These are phyloP conservation scores for Blepharisma japonicum DNA, from an alignment of 73 alveolate species.

Conservation along the genomic window DNA sequence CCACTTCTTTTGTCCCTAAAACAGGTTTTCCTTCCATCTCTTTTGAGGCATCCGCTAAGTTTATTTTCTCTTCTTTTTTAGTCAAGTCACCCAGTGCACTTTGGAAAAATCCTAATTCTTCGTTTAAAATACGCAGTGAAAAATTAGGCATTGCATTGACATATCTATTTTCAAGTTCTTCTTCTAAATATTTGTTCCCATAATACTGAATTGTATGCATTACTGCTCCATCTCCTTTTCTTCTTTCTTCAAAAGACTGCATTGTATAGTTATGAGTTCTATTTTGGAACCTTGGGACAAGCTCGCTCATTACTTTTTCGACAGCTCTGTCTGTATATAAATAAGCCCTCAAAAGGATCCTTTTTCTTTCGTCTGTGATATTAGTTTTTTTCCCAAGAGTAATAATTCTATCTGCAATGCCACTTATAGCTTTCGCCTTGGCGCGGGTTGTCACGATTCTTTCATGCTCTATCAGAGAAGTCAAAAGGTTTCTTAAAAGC, in stretches of 20 bases:
- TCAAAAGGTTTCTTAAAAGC: constrained; percentile 42
- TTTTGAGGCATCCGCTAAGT: not conserved
- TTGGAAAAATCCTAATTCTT: constrained; percentile 7
- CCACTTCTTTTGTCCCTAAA: not conserved
- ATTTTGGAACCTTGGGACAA: constrained; percentile 34
- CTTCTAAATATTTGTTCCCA: constrained; percentile 27
- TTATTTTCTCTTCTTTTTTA: not conserved
- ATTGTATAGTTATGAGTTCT: constrained; percentile 6
- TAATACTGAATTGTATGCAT: constrained; percentile 20
- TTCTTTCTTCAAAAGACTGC: not conserved
- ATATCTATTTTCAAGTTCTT: not conserved
- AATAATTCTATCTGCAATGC: constrained; percentile 39
- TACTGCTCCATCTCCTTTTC: constrained; percentile 30
- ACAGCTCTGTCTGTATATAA: constrained; percentile 37
- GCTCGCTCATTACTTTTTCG: constrained; percentile 35
- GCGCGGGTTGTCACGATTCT: constrained; percentile 43
- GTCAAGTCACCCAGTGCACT: not conserved
- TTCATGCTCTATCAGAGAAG: constrained; percentile 36
- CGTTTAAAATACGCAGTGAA: not conserved
- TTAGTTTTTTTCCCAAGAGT: constrained; percentile 29
- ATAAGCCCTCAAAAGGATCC: not conserved
- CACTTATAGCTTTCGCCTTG: constrained; percentile 47
- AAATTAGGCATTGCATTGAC: not conserved
- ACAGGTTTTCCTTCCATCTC: not conserved
- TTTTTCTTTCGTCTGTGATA: constrained; percentile 19